Conservation (phyloP, 768 basidiomycete species). For the Leccinum variicolor region DNA sequence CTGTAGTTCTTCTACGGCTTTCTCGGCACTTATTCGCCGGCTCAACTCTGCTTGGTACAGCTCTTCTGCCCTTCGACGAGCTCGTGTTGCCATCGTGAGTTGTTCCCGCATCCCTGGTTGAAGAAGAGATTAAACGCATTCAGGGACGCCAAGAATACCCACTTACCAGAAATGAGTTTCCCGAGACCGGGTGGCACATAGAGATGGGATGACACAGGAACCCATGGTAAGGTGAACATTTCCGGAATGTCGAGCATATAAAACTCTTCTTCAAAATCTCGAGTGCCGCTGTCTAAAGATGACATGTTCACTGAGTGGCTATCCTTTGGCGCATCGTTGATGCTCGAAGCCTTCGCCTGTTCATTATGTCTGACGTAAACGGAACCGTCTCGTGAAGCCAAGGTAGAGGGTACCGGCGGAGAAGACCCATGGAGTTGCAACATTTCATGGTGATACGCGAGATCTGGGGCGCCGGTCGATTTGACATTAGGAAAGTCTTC, state of each 20-base stretch:
- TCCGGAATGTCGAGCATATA: constrained; percentile 35
- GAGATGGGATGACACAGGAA: constrained; percentile 23
- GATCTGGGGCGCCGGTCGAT: background rate
- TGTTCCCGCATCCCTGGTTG: constrained; percentile 33
- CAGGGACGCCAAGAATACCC: background rate
- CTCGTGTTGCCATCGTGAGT: constrained; percentile 27
- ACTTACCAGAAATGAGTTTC: constrained; percentile 34
- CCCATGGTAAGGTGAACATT: constrained; percentile 32
- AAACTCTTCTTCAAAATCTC: constrained; percentile 24
- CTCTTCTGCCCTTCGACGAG: constrained; percentile 34
- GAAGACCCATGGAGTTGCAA: background rate
- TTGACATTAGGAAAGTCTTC: background rate
- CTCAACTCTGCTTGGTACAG: constrained; percentile 30
- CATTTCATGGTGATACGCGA: background rate
- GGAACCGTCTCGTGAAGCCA: background rate
- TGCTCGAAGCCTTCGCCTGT: background rate
- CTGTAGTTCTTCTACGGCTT: constrained; percentile 17
- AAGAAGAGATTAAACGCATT: background rate
- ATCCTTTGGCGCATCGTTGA: background rate
- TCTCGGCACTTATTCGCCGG: constrained; percentile 31
- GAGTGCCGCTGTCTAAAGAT: background rate
- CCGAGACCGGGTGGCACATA: constrained; percentile 36
- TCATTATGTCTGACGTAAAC: background rate
- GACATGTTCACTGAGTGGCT: background rate
- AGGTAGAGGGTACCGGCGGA: background rate